phyloP scores from a whole-genome alignment of 2,329 filamentous ascomycete genomes.

The Sclerotinia nivalis region DNA sequence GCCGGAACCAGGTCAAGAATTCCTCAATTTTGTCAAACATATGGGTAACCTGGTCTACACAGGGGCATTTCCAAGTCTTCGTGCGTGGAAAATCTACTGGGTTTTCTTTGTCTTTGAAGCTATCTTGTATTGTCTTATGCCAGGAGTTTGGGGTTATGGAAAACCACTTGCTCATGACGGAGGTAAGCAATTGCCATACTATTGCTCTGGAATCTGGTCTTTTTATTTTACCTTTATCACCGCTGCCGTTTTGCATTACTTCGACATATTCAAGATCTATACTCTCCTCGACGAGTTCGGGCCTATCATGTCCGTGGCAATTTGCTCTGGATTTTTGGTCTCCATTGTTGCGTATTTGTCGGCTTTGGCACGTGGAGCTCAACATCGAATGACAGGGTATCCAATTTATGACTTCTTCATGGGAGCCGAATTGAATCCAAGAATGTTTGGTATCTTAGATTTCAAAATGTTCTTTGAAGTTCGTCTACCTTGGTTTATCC shows the following conservation, averaged over 20 bases:
- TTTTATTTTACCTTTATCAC: slow-evolving; percentile 83
- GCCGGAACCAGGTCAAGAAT: slow-evolving; percentile 64
- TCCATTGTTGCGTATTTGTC: slow-evolving; percentile 84
- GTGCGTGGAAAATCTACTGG: slow-evolving; percentile 96
- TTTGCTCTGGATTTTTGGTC: slow-evolving; percentile 84
- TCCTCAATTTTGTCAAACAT: slow-evolving; percentile 69
- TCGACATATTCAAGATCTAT: slow-evolving; percentile 84
- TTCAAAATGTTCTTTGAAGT: slow-evolving; percentile 98
- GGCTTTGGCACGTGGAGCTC: slow-evolving; percentile 73
- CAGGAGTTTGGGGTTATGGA: slow-evolving; percentile 83
- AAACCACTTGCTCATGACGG: slow-evolving; percentile 82
- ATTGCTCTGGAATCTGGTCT: slow-evolving; percentile 85
- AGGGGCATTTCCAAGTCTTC: slow-evolving; percentile 77
- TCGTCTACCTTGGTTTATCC: slow-evolving; percentile 87
- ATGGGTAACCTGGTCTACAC: slow-evolving; percentile 74
- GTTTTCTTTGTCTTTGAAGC: slow-evolving; percentile 84
- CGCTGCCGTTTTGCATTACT: slow-evolving; percentile 72
- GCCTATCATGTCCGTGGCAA: slow-evolving; percentile 87
- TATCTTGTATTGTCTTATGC: slow-evolving; percentile 78
- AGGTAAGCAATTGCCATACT: slow-evolving; percentile 87
- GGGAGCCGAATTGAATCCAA: slow-evolving; percentile 82
- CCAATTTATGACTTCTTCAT: slow-evolving; percentile 88
- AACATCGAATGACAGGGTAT: slow-evolving; percentile 89
- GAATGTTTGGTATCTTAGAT: slow-evolving; percentile 80
- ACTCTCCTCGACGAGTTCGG: slow-evolving; percentile 95